Evolutionary conservation across 805 yeast genomes (phyloP).

Genomic region (Brettanomyces naardenensis): DNA sequence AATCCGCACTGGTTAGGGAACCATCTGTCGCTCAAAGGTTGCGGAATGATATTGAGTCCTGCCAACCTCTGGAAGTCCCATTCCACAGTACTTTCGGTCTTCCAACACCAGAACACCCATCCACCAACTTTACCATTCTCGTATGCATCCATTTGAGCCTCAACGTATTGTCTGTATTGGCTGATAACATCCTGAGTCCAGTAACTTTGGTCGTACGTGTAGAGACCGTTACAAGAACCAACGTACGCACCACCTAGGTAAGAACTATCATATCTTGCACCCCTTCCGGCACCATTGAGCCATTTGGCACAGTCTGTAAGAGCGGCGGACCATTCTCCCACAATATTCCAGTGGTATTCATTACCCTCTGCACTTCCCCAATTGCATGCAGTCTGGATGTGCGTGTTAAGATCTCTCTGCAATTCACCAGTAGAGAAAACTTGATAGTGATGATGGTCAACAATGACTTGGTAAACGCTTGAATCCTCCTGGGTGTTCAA

Average conservation of each 20-base stretch:
- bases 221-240: constrained; percentile 59
- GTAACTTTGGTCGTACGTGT: constrained; percentile 28
- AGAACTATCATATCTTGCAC: constrained; percentile 61
- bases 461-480: constrained; percentile 47
- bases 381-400: constrained; percentile 49
- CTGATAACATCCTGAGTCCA: constrained; percentile 53
- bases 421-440: constrained; percentile 66
- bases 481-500: constrained; percentile 31
- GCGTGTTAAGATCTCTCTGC: constrained; percentile 50
- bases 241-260: constrained; percentile 32
- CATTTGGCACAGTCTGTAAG: constrained; percentile 64
- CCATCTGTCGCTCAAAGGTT: constrained; percentile 44
- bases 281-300: constrained; percentile 62
- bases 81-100: constrained; percentile 74
- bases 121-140: constrained; percentile 49
- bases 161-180: constrained; percentile 63
- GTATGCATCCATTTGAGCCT: constrained; percentile 86
- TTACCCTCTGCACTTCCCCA: constrained; percentile 28
- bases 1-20: constrained; percentile 26
- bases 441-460: constrained; percentile 90
- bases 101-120: constrained; percentile 94
- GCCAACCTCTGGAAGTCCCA: constrained; percentile 74
- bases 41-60: constrained; percentile 63
- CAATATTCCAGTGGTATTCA: constrained; percentile 67
- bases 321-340: constrained; percentile 70